Evolutionary conservation across 1,284 basidiomycete genomes (phyloP).

Genomic region (Sanghuangporus sanghuang): DNA sequence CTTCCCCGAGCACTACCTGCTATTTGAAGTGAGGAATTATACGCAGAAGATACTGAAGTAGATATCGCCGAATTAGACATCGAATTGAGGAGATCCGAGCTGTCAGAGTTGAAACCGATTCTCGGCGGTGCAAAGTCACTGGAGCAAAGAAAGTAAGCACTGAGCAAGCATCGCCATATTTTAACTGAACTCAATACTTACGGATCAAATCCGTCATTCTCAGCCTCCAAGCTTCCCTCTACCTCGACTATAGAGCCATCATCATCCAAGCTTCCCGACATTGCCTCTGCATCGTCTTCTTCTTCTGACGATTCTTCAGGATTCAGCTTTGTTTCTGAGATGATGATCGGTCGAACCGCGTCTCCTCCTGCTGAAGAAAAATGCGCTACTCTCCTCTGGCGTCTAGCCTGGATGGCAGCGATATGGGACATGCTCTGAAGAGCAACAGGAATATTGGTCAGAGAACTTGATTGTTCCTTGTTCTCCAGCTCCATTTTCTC

Average conservation of each 20-base stretch:
- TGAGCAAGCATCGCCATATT: neutral
- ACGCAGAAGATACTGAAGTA: slow-evolving; percentile 45
- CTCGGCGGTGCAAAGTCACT: slow-evolving; percentile 49
- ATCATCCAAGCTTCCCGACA: slow-evolving; percentile 28
- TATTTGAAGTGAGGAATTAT: slow-evolving; percentile 39
- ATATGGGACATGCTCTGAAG: slow-evolving; percentile 12
- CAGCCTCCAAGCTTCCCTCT: slow-evolving; percentile 54
- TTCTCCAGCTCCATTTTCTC: slow-evolving; percentile 9
- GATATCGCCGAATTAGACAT: slow-evolving; percentile 30
- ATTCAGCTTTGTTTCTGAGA: slow-evolving; percentile 28
- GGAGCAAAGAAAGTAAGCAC: neutral
- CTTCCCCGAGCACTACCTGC: slow-evolving; percentile 37
- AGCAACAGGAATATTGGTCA: slow-evolving; percentile 31
- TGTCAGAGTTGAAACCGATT: slow-evolving; percentile 46
- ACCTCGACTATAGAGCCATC: slow-evolving; percentile 54
- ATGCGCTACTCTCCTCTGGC: slow-evolving; percentile 49
- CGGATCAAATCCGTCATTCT: slow-evolving; percentile 62
- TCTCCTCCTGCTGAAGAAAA: slow-evolving; percentile 34
- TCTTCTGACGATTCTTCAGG: slow-evolving; percentile 44
- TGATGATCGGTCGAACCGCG: slow-evolving; percentile 12
- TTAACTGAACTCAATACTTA: slow-evolving; percentile 33
- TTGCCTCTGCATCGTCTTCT: slow-evolving; percentile 39
- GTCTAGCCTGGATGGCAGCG: slow-evolving; percentile 56
- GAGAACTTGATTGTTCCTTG: neutral
- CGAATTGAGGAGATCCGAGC: slow-evolving; percentile 43